Percentiles rank a stretch among this genome's conserved stretches.
phyloP scores from a whole-genome alignment of 139 green algal species.

The Chlamydomonas schloesseri region DNA sequence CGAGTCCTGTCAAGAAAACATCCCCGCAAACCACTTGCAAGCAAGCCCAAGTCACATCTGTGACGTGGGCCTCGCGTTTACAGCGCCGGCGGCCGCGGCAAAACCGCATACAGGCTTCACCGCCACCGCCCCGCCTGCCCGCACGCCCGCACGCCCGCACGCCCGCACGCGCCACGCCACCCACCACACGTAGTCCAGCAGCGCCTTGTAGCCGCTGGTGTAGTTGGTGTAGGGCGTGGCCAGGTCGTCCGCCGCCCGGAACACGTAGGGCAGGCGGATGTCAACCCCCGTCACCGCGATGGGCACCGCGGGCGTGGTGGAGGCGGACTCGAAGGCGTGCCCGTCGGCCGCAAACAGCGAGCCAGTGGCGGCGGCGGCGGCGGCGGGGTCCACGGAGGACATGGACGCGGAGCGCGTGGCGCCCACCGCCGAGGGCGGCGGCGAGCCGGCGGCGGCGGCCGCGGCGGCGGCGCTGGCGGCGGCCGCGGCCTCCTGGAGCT shows the following conservation, averaged over 20 bases:
- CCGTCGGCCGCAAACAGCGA: constrained; percentile 39
- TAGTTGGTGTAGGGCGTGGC: constrained; percentile 88
- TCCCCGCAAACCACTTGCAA: no score
- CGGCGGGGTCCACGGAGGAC: neutral
- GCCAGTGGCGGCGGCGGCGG: neutral
- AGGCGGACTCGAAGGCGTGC: constrained; percentile 48
- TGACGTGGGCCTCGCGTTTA: no score
- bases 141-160: no score
- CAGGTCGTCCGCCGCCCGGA: constrained; percentile 74
- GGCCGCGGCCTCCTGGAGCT: constrained; percentile 30
- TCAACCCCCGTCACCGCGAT: constrained; percentile 63
- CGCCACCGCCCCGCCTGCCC: no score
- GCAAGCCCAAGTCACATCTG: no score
- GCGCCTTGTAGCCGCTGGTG: constrained; percentile 83
- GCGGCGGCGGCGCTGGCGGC: constrained; percentile 2
- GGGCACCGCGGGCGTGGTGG: neutral
- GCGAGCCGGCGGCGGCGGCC: neutral
- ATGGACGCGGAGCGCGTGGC: no score
- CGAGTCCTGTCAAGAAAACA: no score
- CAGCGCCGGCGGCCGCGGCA: no score
- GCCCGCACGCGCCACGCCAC: no score
- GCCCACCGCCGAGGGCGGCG: neutral
- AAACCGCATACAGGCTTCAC: no score
- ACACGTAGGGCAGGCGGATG: constrained; percentile 65
- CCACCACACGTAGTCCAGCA: constrained; percentile 89